Evolutionary conservation across 257 asterid genomes (phyloP), one percentile per base, ranked within the genome.

Genomic region (Solanum chilense): DNA sequence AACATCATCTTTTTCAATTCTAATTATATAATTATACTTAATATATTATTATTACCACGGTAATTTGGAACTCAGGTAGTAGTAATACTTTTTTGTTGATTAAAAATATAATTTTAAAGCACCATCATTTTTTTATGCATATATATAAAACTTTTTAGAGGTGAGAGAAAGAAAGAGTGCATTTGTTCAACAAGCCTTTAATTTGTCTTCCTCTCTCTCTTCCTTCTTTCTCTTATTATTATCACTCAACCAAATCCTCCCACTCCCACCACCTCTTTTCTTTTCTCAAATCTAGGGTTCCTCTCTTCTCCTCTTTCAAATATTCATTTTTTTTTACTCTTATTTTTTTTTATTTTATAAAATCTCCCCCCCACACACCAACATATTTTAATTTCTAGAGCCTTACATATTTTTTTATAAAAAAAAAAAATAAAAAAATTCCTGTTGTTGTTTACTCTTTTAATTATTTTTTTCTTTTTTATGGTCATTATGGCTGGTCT

Each of bases 401-500:
- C 39, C 39, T 35, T 35, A 13, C 74, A 27, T 66, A 62, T n/a
- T 16, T 62, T 62, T 60, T 9, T 33, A 33, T 4, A 33, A 33
- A 3, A 20, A 52, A 16, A 52, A 16, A 52, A 56, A 7, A 6
- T 18, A 5, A 35, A 47, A 52, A 56, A 56, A 1, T 56, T 20
- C 77, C 42, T 16, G 44, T 31, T 70, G 76, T 47, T 70, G 77
- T 70, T 12, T 69, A 69, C 41, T 8, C 77, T 44, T 44, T 12
- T 12, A 39, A 39, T 20, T 70, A n/a, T 83, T 84, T 78, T 84
- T 86, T 87, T 84, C 78, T 86, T 75, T 89, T 60, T 27, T 69
- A 44, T 82, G 62, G 31, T 86, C 89, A 88, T 80, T 86, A 95
- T 95, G 98, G 95, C 96, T 73, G 98, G 96, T 86, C 89, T 95